Percentiles rank a stretch among this genome's conserved stretches.
Evolutionary conservation across 495 filamentous ascomycete genomes (phyloP).

Genomic region (Ramalina intermedia): DNA sequence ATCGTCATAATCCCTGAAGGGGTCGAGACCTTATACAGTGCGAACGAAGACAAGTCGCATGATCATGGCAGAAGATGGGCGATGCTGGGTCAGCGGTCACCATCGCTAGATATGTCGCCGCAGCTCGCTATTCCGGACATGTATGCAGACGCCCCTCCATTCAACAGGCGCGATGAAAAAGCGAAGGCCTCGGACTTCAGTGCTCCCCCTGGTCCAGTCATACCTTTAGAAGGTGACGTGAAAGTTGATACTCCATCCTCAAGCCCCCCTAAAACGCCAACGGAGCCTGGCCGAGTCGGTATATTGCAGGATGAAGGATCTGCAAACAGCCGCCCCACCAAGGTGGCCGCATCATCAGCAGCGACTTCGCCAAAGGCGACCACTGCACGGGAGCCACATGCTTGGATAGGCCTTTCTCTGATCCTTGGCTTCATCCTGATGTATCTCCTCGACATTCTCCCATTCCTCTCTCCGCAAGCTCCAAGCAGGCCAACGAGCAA

Average conservation of each 20-base stretch:
- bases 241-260: neutral
- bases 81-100: neutral
- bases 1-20: conserved; percentile 97
- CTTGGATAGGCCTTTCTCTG: conserved; percentile 72
- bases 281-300: conserved; percentile 12
- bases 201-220: conserved; percentile 16
- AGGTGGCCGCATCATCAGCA: neutral
- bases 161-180: conserved; percentile 4
- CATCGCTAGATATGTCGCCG: neutral
- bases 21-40: conserved; percentile 75
- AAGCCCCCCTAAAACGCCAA: conserved; percentile 15
- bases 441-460: conserved; percentile 88
- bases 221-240: conserved; percentile 7
- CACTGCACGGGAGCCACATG: conserved; percentile 40
- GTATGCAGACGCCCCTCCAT: neutral
- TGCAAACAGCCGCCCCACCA: conserved; percentile 7
- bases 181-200: conserved; percentile 6
- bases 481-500: conserved; percentile 29
- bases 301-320: conserved; percentile 9
- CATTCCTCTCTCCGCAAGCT: conserved; percentile 47
- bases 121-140: neutral
- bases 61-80: conserved; percentile 17
- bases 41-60: conserved; percentile 28
- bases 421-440: conserved; percentile 87
- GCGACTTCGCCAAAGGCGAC: neutral